Evolutionary conservation across 1,284 basidiomycete genomes (phyloP).

Genomic region (Rhodotorula sp.): DNA sequence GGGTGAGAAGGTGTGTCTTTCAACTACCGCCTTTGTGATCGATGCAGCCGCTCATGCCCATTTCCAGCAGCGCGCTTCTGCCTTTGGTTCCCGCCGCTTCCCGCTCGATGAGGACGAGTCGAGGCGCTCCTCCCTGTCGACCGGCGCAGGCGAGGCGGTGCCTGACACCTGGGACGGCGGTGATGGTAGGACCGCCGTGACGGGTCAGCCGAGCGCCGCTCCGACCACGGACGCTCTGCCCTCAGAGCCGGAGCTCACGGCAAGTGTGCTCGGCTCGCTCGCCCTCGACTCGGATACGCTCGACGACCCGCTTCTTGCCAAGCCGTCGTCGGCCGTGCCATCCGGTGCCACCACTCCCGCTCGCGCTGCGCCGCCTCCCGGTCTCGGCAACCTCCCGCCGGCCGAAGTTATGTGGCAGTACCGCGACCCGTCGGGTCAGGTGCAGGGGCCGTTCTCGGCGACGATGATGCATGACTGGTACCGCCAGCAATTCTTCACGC

Average conservation of each 20-base stretch:
- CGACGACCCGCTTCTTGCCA: constrained; percentile 33
- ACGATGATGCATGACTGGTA: constrained; percentile 96
- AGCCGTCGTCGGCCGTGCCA: background rate
- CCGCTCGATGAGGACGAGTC: constrained; percentile 29
- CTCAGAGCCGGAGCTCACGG: constrained; percentile 20
- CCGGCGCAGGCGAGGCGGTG: constrained; percentile 8
- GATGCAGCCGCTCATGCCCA: no score
- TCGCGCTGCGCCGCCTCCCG: constrained; percentile 27
- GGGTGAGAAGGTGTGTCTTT: constrained; percentile 27
- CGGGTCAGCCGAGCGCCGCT: constrained; percentile 1
- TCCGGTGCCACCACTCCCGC: constrained; percentile 14
- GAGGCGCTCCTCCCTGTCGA: constrained; percentile 7
- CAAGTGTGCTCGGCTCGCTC: constrained; percentile 38
- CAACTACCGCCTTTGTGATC: no score
- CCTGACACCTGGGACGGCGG: constrained; percentile 31
- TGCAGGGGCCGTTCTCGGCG: constrained; percentile 78
- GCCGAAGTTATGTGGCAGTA: constrained; percentile 43
- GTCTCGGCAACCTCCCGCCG: constrained; percentile 23
- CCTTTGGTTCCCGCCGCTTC: constrained; percentile 39
- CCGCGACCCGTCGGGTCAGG: constrained; percentile 42
- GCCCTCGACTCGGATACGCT: constrained; percentile 36
- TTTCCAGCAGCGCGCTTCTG: constrained; percentile 25
- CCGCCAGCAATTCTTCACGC: constrained; percentile 82
- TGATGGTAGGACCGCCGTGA: constrained; percentile 1
- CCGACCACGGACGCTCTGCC: constrained; percentile 11